Base-by-base conservation (phyloP, 1,284 basidiomycete species). In the Cryptococcus hybrid region DNA sequence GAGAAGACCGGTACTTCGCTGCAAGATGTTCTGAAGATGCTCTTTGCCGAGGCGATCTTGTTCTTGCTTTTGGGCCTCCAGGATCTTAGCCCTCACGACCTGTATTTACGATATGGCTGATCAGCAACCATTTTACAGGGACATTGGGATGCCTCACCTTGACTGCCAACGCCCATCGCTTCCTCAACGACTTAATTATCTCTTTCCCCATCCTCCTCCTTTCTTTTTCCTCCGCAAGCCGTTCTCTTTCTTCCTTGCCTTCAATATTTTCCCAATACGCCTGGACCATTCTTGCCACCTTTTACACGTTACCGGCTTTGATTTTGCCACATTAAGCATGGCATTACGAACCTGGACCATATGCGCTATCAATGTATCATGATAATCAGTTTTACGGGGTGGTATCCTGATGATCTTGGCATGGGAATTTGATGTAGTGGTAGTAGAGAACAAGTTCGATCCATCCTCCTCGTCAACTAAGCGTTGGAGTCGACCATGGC, bases 1-100 rank as follows among this genome's bases (percentile, higher is more conserved):
- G 57, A 97, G 80, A 65, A 96, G 86, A 53, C 88, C 86, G 0
- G 90, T 90, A 45, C 92, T 95, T 69, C 95, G 88, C 74, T 92
- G 85, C 42, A 98, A 80, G 64, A 98, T 92, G 3, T 88, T 90
- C 73, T 93, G 89, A 34, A 98, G 82, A 78, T 96, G 93, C 65
- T 88, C 86, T 60, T 89, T 88, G 0, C 88, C 88, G 9, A 84
- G 77, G 18, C 85, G 81, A 62, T 85, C 84, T 64, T 87, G 84
- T 69, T 90, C 87, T 13, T 80, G 83, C 63, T 84, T 84, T 52
- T 82, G 79, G 38, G 71, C 74, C 56, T 80, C 79, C 35, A 86
- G 80, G 58, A 86, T 82, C 60, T 86, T 83, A 51, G 89, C 86
- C 5, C 88, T 84, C 13, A 94, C 83, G 69, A 91, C 84, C 68